Evolutionary conservation across 305 asterid species (phyloP).

Genomic region (Fraxinus sp.): DNA sequence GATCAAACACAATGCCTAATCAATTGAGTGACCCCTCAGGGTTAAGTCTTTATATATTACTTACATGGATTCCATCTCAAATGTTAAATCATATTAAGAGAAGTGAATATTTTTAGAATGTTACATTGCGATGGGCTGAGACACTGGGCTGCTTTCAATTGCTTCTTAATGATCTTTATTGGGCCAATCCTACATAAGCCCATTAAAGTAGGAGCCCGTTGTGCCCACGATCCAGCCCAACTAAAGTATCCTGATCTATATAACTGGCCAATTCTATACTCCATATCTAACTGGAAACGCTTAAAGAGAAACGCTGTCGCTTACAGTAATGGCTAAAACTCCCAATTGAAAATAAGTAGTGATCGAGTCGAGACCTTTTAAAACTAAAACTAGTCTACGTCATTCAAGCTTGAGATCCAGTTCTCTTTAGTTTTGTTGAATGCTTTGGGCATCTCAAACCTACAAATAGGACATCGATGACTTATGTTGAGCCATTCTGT

Average conservation of each 20-base stretch:
- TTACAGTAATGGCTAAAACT: background rate
- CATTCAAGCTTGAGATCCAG: background rate
- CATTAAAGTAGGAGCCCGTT: background rate
- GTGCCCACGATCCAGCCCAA: background rate
- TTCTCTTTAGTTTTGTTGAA: background rate
- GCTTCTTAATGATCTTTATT: background rate
- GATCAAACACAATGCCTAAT: too few species aligned
- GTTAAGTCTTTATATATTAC: too few species aligned
- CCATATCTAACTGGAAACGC: background rate
- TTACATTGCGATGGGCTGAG: background rate
- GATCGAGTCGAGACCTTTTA: background rate
- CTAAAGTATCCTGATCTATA: background rate
- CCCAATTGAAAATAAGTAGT: background rate
- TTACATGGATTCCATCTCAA: too few species aligned
- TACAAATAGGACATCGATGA: background rate
- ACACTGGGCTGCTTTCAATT: background rate
- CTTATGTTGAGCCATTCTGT: background rate
- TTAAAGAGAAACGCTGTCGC: background rate
- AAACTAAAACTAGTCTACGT: background rate
- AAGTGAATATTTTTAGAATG: too few species aligned
- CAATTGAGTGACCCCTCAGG: too few species aligned
- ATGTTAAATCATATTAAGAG: too few species aligned
- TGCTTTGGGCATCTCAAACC: background rate
- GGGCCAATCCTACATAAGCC: background rate
- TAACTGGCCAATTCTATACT: background rate